Conservation (phyloP, 805 yeast species). For the Yarrowia sp. region DNA sequence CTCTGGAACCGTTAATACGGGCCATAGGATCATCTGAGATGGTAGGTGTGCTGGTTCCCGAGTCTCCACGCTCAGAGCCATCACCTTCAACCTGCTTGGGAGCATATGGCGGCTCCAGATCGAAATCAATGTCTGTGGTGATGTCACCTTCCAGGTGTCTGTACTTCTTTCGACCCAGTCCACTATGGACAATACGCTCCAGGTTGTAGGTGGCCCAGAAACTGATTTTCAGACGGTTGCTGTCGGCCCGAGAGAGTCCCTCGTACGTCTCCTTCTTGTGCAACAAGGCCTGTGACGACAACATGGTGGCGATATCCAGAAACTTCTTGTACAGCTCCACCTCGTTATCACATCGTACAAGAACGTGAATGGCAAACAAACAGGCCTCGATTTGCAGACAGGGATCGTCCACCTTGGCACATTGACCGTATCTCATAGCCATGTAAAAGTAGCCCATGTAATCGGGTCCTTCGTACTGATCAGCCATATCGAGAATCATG, state of each 20-base stretch:
- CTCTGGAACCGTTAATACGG: neutral
- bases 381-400: slow-evolving; percentile 52
- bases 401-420: slow-evolving; percentile 43
- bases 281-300: neutral
- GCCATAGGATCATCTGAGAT: neutral
- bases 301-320: slow-evolving; percentile 12
- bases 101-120: slow-evolving; percentile 9
- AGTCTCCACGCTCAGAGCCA: slow-evolving; percentile 7
- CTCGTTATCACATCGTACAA: slow-evolving; percentile 60
- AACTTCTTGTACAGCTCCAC: slow-evolving; percentile 24
- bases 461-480: slow-evolving; percentile 23
- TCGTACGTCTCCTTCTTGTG: slow-evolving; percentile 20
- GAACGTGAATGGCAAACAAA: slow-evolving; percentile 50
- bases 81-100: slow-evolving; percentile 23
- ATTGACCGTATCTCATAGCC: slow-evolving; percentile 54
- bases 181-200: slow-evolving; percentile 6
- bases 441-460: slow-evolving; percentile 55
- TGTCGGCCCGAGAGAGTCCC: neutral
- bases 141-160: slow-evolving; percentile 37
- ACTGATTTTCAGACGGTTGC: slow-evolving; percentile 2
- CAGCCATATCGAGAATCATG: slow-evolving; percentile 9
- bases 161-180: slow-evolving; percentile 10
- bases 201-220: slow-evolving; percentile 23
- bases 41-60: neutral
- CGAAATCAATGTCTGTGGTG: slow-evolving; percentile 24